Conservation (phyloP, 2,329 filamentous ascomycete genomes). For the Colletotrichum truncatum region DNA sequence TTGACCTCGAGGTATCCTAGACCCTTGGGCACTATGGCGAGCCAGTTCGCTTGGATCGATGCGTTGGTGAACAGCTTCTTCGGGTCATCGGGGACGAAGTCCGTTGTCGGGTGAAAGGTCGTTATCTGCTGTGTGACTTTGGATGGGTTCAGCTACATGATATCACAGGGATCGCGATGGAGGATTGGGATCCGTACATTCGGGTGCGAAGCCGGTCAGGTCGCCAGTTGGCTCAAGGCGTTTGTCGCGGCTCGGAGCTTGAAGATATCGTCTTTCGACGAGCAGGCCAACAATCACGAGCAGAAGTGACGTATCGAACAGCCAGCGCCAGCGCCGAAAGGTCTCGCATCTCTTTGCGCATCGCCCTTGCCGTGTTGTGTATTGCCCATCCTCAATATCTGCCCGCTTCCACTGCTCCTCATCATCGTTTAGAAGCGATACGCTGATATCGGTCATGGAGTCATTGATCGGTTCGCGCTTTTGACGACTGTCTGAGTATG, state of each 20-base stretch:
- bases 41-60: conserved; percentile 44
- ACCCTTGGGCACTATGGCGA: conserved; percentile 49
- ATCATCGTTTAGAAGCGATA: conserved; percentile 19
- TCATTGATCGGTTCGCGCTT: neutral
- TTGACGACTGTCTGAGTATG: conserved; percentile 10
- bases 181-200: conserved; percentile 36
- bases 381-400: conserved; percentile 4
- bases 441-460: conserved; percentile 23
- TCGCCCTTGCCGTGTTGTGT: neutral
- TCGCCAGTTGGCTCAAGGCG: conserved; percentile 46
- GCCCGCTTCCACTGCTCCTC: conserved; percentile 12
- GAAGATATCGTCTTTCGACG: conserved; percentile 38
- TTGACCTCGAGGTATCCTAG: conserved; percentile 50
- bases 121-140: conserved; percentile 49
- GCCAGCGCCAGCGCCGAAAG: conserved; percentile 32
- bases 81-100: conserved; percentile 48
- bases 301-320: conserved; percentile 45
- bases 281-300: conserved; percentile 45
- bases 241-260: conserved; percentile 23
- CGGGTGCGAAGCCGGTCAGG: conserved; percentile 49
- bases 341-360: neutral
- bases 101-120: conserved; percentile 46
- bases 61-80: conserved; percentile 48
- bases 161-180: neutral
- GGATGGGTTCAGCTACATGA: neutral